These are phyloP conservation scores for Huntiella decipiens DNA, from an alignment of 2,329 filamentous ascomycete genomes.

Conservation along the genomic window DNA sequence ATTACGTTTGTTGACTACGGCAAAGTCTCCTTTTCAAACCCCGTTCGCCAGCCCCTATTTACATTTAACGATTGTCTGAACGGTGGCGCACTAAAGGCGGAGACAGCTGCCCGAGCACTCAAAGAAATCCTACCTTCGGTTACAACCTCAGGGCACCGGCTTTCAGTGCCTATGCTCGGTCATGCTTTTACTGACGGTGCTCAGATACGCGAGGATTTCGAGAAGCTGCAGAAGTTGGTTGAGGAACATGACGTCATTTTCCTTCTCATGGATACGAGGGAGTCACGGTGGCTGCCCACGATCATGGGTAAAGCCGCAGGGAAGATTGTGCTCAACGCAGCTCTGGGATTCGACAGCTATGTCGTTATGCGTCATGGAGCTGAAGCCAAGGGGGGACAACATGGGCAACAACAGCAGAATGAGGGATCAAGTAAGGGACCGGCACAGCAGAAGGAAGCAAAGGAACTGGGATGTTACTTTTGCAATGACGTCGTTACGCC, in stretches of 20 bases:
- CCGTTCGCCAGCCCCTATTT: constrained; percentile 85
- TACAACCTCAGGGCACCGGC: constrained; percentile 56
- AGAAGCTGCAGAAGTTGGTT: constrained; percentile 54
- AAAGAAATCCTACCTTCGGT: constrained; percentile 81
- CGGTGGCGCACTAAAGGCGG: constrained; percentile 70
- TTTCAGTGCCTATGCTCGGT: constrained; percentile 89
- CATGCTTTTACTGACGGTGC: constrained; percentile 53
- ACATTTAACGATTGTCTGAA: constrained; percentile 73
- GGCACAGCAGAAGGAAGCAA: constrained; percentile 19
- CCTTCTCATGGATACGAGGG: constrained; percentile 89
- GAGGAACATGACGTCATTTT: constrained; percentile 82
- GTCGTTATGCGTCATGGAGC: constrained; percentile 93
- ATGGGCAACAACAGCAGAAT: constrained; percentile 19
- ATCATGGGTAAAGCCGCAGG: constrained; percentile 84
- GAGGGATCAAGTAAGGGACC: constrained; percentile 33
- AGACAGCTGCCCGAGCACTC: constrained; percentile 59
- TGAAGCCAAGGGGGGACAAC: constrained; percentile 22
- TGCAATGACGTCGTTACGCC: constrained; percentile 96
- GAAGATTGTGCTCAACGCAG: constrained; percentile 94
- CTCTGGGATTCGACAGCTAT: constrained; percentile 88
- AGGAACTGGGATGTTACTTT: constrained; percentile 84
- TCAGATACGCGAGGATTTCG: constrained; percentile 54
- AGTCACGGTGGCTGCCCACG: constrained; percentile 87
- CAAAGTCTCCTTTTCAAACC: constrained; percentile 85
- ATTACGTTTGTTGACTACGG: constrained; percentile 95